Evolutionary conservation across 139 green algal genomes (phyloP), one percentile per base, ranked within the genome.

Genomic region (Coccomyxa sp.): DNA sequence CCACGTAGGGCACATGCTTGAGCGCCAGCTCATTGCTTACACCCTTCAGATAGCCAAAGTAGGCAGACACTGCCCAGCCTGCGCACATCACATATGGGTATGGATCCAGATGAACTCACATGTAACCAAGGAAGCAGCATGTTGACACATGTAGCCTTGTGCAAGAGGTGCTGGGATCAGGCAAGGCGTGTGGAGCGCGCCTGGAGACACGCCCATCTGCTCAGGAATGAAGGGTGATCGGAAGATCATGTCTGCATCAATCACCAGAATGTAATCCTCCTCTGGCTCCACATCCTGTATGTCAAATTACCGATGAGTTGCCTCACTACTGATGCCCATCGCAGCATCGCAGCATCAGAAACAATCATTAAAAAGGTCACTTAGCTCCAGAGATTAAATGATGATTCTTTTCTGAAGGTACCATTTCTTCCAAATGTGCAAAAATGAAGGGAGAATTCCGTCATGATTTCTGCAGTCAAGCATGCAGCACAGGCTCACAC

Each of bases 171-270:
- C 63, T 15, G 18, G 4, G 63, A 21, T 21, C 63, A 71, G 18
- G 7, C 63, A 71, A 71, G 63, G 14, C 4, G 21, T 71, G 9
- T 3, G 21, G 63, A 71, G 63, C 63, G 38, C 63, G 21, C 82
- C 45, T 87, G 82, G 51, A 63, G 25, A 18, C 86, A 88, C 28
- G 17, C 32, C 51, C 18, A 71, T n/a, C 13, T 80, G 14, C 12
- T 59, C 27, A 23, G 77, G 76, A 23, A 77, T 38, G 57, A 85
- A 85, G 1, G 82, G 77, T 77, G 67, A 27, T 13, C 85, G 85
- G 84, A 93, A 92, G 81, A 93, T 90, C 89, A 93, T 93, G 81
- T 93, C 90, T 28, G 89, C 86, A 75, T 93, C 90, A 16, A 93
- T 91, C 59, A 93, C 87, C 63, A 93, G 79, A 32, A 93, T 87